Percentiles rank a stretch among this genome's conserved stretches.
These are phyloP conservation scores for Pterulicium gracile DNA, from an alignment of 1,284 basidiomycete species.

Conservation along the genomic window DNA sequence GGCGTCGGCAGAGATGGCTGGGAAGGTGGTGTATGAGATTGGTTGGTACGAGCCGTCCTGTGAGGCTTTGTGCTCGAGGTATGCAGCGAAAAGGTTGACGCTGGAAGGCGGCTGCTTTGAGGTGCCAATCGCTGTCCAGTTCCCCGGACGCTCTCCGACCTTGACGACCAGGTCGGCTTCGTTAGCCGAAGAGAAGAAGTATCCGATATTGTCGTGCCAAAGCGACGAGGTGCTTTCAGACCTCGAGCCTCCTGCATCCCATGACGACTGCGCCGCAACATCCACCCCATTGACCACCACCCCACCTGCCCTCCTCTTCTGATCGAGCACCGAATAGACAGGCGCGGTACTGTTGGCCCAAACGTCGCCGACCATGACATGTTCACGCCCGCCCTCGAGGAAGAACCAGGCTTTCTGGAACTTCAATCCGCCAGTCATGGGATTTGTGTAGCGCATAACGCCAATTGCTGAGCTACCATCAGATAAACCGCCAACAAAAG, in stretches of 20 bases:
- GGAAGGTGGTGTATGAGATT: background rate
- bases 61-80: background rate
- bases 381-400: constrained; percentile 34
- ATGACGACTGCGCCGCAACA: no score
- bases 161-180: no score
- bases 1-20: no score
- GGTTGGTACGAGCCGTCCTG: no score
- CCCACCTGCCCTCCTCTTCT: constrained; percentile 23
- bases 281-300: constrained; percentile 23
- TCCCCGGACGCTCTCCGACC: no score
- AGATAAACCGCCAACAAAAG: constrained; percentile 35
- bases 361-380: constrained; percentile 30
- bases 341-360: constrained; percentile 20
- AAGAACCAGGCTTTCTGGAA: constrained; percentile 45
- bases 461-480: constrained; percentile 27
- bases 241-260: no score
- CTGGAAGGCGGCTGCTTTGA: background rate
- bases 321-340: constrained; percentile 37
- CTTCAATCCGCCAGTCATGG: constrained; percentile 23
- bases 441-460: constrained; percentile 36
- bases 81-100: background rate
- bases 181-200: constrained; percentile 9
- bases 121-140: background rate
- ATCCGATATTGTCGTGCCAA: constrained; percentile 31
- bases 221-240: constrained; percentile 19